Evolutionary conservation across 805 yeast species (phyloP).

Genomic region (Schizosaccharomyces lindneri): DNA sequence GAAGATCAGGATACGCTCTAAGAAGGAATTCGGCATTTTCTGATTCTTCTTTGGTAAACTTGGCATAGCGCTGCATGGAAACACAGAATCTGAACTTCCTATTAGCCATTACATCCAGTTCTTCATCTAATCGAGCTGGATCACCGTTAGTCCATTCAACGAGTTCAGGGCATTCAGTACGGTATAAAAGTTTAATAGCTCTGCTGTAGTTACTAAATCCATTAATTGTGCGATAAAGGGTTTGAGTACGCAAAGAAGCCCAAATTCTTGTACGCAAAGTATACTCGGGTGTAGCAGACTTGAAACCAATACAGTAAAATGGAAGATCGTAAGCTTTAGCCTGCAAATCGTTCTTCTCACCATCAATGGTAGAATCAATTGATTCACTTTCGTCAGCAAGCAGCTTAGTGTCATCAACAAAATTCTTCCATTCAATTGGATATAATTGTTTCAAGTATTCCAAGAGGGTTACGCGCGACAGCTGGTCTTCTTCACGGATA

Average conservation of each 20-base stretch:
- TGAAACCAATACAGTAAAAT: conserved; percentile 88
- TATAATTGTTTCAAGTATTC: conserved; percentile 88
- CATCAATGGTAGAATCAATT: conserved; percentile 21
- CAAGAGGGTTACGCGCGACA: conserved; percentile 79
- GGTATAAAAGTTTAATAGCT: conserved; percentile 76
- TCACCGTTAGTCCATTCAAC: conserved; percentile 97
- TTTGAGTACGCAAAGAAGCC: conserved; percentile 95
- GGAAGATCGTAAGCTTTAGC: conserved; percentile 62
- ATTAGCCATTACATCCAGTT: conserved; percentile 59
- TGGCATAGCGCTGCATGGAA: conserved; percentile 65
- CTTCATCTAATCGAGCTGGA: conserved; percentile 86
- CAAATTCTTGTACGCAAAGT: conserved; percentile 89
- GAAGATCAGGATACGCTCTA: conserved; percentile 44
- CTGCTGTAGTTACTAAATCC: conserved; percentile 97
- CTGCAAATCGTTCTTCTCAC: conserved; percentile 44
- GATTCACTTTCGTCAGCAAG: conserved; percentile 75
- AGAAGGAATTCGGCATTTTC: conserved; percentile 43
- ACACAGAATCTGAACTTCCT: conserved; percentile 60
- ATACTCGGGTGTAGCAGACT: conserved; percentile 91
- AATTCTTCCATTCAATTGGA: conserved; percentile 94
- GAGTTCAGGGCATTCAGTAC: conserved; percentile 85
- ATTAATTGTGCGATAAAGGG: conserved; percentile 85
- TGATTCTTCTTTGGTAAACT: conserved; percentile 38
- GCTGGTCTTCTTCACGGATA: conserved; percentile 90
- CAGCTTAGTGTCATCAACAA: conserved; percentile 85